Evolutionary conservation across 345 rosid species (phyloP).

Genomic region (Isatis tinctoria): DNA sequence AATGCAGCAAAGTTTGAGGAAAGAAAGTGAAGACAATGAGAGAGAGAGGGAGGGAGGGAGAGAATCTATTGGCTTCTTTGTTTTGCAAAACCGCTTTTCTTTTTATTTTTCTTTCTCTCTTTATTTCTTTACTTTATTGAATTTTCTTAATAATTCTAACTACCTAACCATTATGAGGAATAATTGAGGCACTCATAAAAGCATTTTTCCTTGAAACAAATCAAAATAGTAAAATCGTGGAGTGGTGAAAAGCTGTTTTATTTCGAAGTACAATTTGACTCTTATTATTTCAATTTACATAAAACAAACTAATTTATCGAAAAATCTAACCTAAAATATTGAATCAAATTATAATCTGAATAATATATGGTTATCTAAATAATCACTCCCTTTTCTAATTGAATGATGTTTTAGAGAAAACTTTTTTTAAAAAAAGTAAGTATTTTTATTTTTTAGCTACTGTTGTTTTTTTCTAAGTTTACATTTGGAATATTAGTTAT

Average conservation of each 20-base stretch:
- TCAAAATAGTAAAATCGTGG: background rate
- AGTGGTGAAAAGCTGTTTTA: background rate
- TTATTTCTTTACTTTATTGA: constrained; percentile 1
- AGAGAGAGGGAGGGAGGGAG: background rate
- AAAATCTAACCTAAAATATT: background rate
- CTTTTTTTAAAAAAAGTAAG: no score
- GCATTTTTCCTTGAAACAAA: background rate
- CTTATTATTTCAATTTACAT: background rate
- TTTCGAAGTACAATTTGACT: background rate
- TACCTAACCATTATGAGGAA: constrained; percentile 21
- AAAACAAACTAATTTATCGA: background rate
- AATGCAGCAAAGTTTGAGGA: constrained; percentile 27
- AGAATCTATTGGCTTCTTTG: constrained; percentile 28
- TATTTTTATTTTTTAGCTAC: no score
- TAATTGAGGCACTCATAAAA: constrained; percentile 22
- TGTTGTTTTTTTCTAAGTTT: no score
- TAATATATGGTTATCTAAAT: no score
- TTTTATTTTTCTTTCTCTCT: background rate
- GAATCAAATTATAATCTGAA: no score
- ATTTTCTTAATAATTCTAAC: background rate
- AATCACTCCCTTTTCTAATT: no score
- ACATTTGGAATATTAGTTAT: no score
- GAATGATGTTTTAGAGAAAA: no score
- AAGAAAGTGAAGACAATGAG: background rate
- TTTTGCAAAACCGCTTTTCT: constrained; percentile 15